Evolutionary conservation across 768 basidiomycete genomes (phyloP), one percentile per base, ranked within the genome.

Genomic region (Suillus occidentalis): DNA sequence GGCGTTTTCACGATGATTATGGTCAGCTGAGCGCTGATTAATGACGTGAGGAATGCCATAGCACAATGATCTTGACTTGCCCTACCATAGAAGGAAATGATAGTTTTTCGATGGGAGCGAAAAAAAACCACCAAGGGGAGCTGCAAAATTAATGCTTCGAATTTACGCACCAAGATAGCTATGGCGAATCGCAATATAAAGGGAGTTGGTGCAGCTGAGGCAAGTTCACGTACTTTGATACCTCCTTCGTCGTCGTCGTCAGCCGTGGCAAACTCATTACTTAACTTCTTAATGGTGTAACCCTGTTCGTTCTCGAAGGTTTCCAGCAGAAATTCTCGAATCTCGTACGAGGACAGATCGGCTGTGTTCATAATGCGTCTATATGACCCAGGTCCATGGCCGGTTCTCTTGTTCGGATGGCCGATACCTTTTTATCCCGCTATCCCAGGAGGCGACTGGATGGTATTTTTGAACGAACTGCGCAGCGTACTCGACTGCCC

Each of bases 121-220:
- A 25, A 52, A 28, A 28, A 16, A 14, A 28, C 18, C 10, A 55
- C 53, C 52, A 53, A 20, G 52, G 18, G 28, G 31, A 53, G 50
- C 16, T 5, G 28, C 9, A 31, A 40, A 28, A 28, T 60, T 22
- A 13, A 25, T 31, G 37, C 62, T 63, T 63, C 62, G 61, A 40
- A 56, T 55, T 39, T 52, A 56, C 36, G 61, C 39, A n/a, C n/a
- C 55, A 62, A 39, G 61, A 62, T 40, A 63, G 57, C 5, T 18
- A 18, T 25, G 28, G 61, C 37, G 61, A 37, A 39, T 62, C 47
- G 36, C 53, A 25, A 8, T 55, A 55, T 28, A 36, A 58, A 40
- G 22, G 16, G 37, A 25, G 10, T 40, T 28, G 6, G 14, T 6
- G 25, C 45, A 36, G 34, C 12, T 22, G 22, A n/a, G 14, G 16